phyloP scores from a whole-genome alignment of 2,329 filamentous ascomycete genomes.

The Karstenula rhodostoma region DNA sequence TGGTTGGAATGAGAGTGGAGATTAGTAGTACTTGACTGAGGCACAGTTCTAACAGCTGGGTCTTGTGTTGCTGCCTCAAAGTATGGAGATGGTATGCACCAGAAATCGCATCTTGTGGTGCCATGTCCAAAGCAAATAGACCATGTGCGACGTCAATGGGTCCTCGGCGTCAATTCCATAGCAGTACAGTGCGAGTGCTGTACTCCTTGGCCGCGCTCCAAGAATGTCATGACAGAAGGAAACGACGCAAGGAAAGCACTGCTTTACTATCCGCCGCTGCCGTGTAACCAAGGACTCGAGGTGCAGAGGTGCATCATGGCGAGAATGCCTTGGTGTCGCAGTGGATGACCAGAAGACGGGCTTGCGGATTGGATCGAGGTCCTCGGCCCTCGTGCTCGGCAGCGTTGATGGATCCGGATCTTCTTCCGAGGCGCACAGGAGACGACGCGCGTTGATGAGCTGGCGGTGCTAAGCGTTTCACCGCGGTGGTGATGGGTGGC shows the following conservation, averaged over 20 bases:
- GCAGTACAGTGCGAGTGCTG: background rate
- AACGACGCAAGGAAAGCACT: constrained; percentile 17
- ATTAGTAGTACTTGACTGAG: background rate
- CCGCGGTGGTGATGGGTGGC: constrained; percentile 10
- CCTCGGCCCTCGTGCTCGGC: background rate
- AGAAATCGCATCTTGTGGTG: background rate
- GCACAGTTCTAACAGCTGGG: too few relatives aligned
- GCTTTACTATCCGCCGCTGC: constrained; percentile 20
- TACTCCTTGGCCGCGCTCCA: background rate
- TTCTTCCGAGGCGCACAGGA: constrained; percentile 12
- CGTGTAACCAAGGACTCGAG: constrained; percentile 22
- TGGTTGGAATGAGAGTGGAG: background rate
- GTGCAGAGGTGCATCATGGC: background rate
- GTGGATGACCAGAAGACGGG: background rate
- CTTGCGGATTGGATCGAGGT: background rate
- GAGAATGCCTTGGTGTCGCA: background rate
- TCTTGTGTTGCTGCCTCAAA: too few relatives aligned
- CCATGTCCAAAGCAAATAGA: background rate
- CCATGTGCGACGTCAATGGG: background rate
- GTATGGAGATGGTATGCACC: background rate
- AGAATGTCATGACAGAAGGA: constrained; percentile 24
- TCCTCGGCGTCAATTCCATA: background rate
- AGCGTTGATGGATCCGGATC: constrained; percentile 4
- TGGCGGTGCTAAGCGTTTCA: constrained; percentile 30
- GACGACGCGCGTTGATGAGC: constrained; percentile 32